These are phyloP conservation scores for Stereocaulon alpinum DNA, from an alignment of 495 filamentous ascomycete genomes.

Conservation along the genomic window DNA sequence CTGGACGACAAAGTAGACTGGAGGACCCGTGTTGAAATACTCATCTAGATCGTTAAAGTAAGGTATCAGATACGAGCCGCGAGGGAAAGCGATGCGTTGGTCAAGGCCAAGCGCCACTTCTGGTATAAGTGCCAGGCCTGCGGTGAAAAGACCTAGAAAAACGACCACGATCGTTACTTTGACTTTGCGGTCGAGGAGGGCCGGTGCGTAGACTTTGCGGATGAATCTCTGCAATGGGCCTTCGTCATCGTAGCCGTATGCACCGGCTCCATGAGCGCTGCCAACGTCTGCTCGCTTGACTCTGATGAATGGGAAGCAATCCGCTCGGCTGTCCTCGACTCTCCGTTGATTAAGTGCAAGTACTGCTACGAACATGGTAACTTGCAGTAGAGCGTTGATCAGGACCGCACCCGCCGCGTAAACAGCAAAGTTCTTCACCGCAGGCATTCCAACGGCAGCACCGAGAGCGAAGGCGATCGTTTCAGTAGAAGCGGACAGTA, in stretches of 20 bases:
- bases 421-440: conserved; percentile 89
- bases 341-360: conserved; percentile 82
- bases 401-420: conserved; percentile 95
- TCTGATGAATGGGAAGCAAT: conserved; percentile 83
- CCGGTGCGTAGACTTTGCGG: conserved; percentile 75
- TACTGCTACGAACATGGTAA: conserved; percentile 92
- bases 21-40: conserved; percentile 85
- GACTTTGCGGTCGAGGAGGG: conserved; percentile 63
- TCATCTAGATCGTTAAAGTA: conserved; percentile 93
- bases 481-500: conserved; percentile 89
- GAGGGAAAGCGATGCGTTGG: conserved; percentile 86
- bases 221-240: conserved; percentile 74
- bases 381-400: conserved; percentile 88
- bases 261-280: conserved; percentile 38
- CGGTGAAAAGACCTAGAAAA: conserved; percentile 83
- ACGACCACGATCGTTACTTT: conserved; percentile 64
- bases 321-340: conserved; percentile 75
- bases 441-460: conserved; percentile 93
- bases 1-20: conserved; percentile 89
- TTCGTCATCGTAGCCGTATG: conserved; percentile 65
- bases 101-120: conserved; percentile 80
- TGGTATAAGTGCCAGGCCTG: conserved; percentile 72
- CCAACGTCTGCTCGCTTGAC: conserved; percentile 52
- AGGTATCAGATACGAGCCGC: conserved; percentile 81
- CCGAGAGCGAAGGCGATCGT: conserved; percentile 87